Evolutionary conservation across 192 early-diverging fungal genomes (phyloP), one percentile per base, ranked within the genome.

Genomic region (Backusella australiensis): DNA sequence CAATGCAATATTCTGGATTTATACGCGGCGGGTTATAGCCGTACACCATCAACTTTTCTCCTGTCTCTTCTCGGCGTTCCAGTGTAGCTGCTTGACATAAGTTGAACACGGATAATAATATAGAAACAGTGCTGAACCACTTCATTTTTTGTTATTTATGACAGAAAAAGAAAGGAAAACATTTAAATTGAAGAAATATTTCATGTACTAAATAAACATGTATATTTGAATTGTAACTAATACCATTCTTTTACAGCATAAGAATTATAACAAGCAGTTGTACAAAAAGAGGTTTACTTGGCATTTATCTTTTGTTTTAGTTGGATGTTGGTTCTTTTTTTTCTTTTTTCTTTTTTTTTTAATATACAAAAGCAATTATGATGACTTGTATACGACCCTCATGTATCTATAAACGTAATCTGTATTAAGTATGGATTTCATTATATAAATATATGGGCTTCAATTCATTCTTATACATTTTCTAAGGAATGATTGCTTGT

Each of bases 11-110:
- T 6, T 77, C 76, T 14, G 80, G 80, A 26, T 81, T 81, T 6
- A 77, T 46, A 67, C 80, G 80, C 34, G 80, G 80, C 72, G 80
- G 80, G 23, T 81, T 81, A 44, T 81, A 78, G 41, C 80, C 80
- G 34, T 66, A 81, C 35, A 67, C 42, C 72, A 78, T 74, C 56
- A 81, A 72, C 23, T 73, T 77, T 32, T 81, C 80, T 39, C 78
- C 78, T 0, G 35, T 17, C 63, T 79, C 78, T 41, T 73, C 78
- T 34, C 78, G 66, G 4, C 14, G 66, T 5, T 67, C n/a, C 32
- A 67, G 0, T 19, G 9, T 66, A 21, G 74, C 41, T 15, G 74
- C 59, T 1, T 34, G 12, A 0, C 56, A 63, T 12, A 63, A 7
- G n/a, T 29, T 63, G 12, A 29, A 29, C 26, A 63, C 12, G 4